A percentile compares a stretch with the other conserved stretches of the same genome.
These are phyloP conservation scores for Cryptomeria japonica DNA, from an alignment of 75 land plant species.

Conservation along the genomic window DNA sequence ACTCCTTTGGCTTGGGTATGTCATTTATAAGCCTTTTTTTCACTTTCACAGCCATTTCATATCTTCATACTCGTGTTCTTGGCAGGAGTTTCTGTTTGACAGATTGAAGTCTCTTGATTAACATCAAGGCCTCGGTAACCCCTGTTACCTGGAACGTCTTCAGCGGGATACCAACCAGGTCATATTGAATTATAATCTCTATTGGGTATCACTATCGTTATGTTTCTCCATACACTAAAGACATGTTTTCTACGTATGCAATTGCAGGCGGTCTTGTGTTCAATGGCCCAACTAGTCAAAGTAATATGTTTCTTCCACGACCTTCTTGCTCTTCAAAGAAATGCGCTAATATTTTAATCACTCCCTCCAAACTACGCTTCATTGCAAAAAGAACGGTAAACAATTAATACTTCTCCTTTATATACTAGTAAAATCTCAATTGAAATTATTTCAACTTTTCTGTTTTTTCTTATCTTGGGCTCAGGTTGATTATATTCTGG, in stretches of 20 bases:
- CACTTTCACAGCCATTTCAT: too few relatives aligned
- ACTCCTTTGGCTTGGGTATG: conserved; percentile 25
- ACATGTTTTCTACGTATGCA: not conserved
- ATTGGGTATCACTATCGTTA: too few relatives aligned
- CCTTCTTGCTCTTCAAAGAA: not conserved
- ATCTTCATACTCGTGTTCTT: too few relatives aligned
- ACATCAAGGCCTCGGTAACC: conserved; percentile 26
- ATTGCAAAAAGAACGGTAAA: conserved; percentile 73
- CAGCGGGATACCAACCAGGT: conserved; percentile 16
- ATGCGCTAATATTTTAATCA: conserved; percentile 40
- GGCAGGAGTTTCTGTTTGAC: too few relatives aligned
- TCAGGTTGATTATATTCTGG: conserved; percentile 94
- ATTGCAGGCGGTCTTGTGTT: conserved; percentile 42
- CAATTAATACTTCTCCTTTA: conserved; percentile 8
- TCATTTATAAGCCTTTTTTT: not conserved
- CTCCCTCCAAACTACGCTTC: conserved; percentile 24
- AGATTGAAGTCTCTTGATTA: conserved; percentile 6
- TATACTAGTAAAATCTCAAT: too few relatives aligned
- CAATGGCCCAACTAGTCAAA: conserved; percentile 15
- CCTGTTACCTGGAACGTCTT: conserved; percentile 9
- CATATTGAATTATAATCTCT: too few relatives aligned
- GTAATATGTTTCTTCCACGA: too few relatives aligned
- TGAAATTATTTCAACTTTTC: not conserved
- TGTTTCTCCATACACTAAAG: not conserved
- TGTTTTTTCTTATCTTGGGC: not conserved